phyloP scores from a whole-genome alignment of 305 asterid species.

The Nicotiana rustica region DNA sequence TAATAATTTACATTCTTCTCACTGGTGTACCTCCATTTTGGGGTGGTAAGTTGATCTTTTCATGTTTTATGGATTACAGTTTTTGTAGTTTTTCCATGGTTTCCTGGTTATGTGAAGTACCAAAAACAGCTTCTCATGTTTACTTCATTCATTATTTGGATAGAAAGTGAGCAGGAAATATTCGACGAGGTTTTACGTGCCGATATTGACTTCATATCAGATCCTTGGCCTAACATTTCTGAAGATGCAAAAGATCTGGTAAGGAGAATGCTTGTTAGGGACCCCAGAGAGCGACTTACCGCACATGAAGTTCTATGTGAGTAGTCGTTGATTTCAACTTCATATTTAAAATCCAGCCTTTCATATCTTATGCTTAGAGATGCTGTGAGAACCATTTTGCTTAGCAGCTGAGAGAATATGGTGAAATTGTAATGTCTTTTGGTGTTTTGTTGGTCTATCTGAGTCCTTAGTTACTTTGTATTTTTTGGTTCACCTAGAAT shows the following conservation, averaged over 20 bases:
- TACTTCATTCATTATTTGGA: slow-evolving; percentile 32
- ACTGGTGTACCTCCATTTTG: slow-evolving; percentile 77
- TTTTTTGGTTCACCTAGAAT: slow-evolving; percentile 21
- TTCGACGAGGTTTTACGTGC: slow-evolving; percentile 64
- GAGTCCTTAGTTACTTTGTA: not conserved
- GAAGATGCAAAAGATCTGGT: slow-evolving; percentile 69
- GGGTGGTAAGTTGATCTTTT: slow-evolving; percentile 60
- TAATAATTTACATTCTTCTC: slow-evolving; percentile 70
- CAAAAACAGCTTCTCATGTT: slow-evolving; percentile 30
- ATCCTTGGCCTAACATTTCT: slow-evolving; percentile 77
- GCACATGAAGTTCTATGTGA: slow-evolving; percentile 79
- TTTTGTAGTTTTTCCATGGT: slow-evolving; percentile 9
- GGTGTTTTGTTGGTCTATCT: slow-evolving; percentile 1
- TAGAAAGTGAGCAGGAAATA: slow-evolving; percentile 68
- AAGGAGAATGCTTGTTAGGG: slow-evolving; percentile 62
- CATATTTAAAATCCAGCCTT: not conserved
- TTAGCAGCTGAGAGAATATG: slow-evolving; percentile 14
- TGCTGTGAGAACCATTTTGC: not conserved
- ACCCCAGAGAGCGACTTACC: slow-evolving; percentile 61
- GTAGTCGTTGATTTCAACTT: slow-evolving; percentile 40
- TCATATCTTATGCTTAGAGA: slow-evolving; percentile 16
- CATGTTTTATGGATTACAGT: not conserved
- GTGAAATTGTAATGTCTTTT: slow-evolving; percentile 3
- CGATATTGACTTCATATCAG: slow-evolving; percentile 57
- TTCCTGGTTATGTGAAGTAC: not conserved